Conservation (phyloP, 140 eudicot genomes). For the Artemisia princeps region DNA sequence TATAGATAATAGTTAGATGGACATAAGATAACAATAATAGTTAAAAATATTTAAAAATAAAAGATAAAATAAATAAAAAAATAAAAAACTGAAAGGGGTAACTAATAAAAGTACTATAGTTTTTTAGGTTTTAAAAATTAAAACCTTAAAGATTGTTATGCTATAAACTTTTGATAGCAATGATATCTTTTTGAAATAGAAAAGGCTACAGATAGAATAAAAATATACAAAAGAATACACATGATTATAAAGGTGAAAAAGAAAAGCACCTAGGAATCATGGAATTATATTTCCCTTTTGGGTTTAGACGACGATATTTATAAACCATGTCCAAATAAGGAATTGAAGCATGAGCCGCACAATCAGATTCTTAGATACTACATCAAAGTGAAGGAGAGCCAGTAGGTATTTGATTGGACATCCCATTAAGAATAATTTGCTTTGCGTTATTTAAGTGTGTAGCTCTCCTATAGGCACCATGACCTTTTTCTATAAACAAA, state of each 20-base stretch:
- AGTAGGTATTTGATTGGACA: constrained; percentile 8
- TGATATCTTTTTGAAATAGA: neutral
- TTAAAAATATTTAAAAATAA: no score
- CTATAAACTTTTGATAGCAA: neutral
- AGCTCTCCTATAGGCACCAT: neutral
- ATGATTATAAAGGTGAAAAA: neutral
- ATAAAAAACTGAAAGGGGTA: no score
- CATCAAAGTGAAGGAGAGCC: neutral
- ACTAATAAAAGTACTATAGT: no score
- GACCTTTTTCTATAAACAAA: neutral
- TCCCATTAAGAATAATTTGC: constrained; percentile 4
- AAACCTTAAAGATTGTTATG: neutral
- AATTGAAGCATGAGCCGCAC: neutral
- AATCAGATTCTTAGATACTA: constrained; percentile 10
- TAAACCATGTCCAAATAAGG: constrained; percentile 7
- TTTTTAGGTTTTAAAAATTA: neutral
- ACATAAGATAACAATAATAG: no score
- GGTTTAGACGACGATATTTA: neutral
- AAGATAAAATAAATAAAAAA: no score
- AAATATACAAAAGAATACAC: neutral
- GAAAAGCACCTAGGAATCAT: constrained; percentile 12
- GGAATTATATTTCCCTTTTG: neutral
- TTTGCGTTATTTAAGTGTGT: neutral
- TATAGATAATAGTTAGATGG: no score
- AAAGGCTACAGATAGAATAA: neutral